Evolutionary conservation across 1,284 basidiomycete genomes (phyloP), one percentile per base, ranked within the genome.

Genomic region (Malassezia caprae): DNA sequence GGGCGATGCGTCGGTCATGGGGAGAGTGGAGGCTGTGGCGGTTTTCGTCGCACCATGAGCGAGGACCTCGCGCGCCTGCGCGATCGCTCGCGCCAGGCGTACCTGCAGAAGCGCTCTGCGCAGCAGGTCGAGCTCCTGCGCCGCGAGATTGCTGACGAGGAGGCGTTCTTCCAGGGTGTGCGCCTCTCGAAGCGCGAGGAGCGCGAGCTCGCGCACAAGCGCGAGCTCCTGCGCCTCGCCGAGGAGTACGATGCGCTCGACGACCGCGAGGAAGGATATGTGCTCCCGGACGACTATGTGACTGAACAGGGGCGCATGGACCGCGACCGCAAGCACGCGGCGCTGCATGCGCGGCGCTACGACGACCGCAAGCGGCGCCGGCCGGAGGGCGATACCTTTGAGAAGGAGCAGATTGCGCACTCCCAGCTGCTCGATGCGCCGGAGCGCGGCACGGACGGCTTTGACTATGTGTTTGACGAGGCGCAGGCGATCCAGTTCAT

Each of bases 251-350:
- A 90, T 60, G 85, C 83, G 70, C 94, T 98, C 59, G 88, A 90
- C 87, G 88, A 86, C 86, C 63, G 62, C 13, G 58, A 64, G 23
- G 57, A 57, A 0, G 62, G 63, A 13, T 74, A 74, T 41, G 52
- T 45, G 5, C 62, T 67, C 50, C 67, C 69, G 3, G 59, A 71
- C 66, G 93, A 98, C 77, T 98, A 99, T 72, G 82, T 96, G 67
- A 98, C 93, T 0, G 93, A 96, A 70, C 89, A 96, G 75, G 94
- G 94, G n/a, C 93, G 90, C 76, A 87, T 98, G 59, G 91, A 98
- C 80, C 86, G 84, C 76, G 91, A 94, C 78, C 91, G 90, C 78
- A 93, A 96, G 74, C 84, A 93, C 73, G 85, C 87, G 64, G 90
- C 88, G 0, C 77, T 99, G 47, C 96, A 96, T 74, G 83, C 89